Percentiles rank a stretch among this genome's conserved stretches.
phyloP scores from a whole-genome alignment of 805 yeast genomes.

The Candida pseudoglaebosa region DNA sequence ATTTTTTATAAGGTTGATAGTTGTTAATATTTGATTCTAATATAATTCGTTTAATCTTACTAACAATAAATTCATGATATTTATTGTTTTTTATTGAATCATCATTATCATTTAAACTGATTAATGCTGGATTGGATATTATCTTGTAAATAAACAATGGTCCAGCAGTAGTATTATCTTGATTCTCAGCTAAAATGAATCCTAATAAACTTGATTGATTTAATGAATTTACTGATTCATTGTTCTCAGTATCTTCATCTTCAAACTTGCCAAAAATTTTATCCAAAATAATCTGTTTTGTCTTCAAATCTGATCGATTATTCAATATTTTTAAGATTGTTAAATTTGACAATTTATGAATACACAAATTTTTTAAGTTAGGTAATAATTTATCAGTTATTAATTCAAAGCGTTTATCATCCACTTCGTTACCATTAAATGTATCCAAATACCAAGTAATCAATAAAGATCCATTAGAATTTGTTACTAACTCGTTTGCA shows the following conservation, averaged over 20 bases:
- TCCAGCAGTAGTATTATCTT: conserved; percentile 48
- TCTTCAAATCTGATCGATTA: conserved; percentile 59
- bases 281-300: conserved; percentile 58
- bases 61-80: conserved; percentile 52
- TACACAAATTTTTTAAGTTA: conserved; percentile 58
- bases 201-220: conserved; percentile 48
- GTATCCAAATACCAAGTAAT: conserved; percentile 95
- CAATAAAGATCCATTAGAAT: conserved; percentile 82
- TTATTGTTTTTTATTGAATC: conserved; percentile 25
- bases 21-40: conserved; percentile 53
- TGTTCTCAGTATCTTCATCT: conserved; percentile 17
- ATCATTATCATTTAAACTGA: conserved; percentile 37
- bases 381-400: conserved; percentile 62
- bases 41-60: conserved; percentile 60
- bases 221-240: conserved; percentile 10
- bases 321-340: conserved; percentile 77
- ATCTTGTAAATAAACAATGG: conserved; percentile 70
- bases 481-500: conserved; percentile 74
- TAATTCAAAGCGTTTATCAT: conserved; percentile 58
- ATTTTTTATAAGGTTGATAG: conserved; percentile 72
- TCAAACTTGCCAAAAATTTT: conserved; percentile 57
- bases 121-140: conserved; percentile 62
- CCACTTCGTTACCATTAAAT: conserved; percentile 22
- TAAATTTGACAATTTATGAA: conserved; percentile 80
- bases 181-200: conserved; percentile 58